Conservation (phyloP, 192 early-diverging fungal genomes). For the Phlyctochytrium bullatum region DNA sequence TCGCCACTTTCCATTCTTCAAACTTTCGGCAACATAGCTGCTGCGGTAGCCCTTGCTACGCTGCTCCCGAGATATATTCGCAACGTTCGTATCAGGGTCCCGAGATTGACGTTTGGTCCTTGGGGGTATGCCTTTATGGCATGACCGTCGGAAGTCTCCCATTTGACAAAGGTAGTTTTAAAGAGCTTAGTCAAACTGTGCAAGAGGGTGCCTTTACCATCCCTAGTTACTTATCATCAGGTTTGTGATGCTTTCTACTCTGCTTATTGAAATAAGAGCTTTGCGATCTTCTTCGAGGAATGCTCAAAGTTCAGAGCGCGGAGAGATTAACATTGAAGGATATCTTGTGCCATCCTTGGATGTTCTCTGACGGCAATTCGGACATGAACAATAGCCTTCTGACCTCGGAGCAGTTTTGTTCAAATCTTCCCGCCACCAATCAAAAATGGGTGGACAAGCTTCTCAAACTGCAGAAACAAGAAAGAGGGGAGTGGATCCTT, state of each 20-base stretch:
- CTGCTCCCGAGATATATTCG: slow-evolving; percentile 35
- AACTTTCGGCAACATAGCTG: slow-evolving; percentile 29
- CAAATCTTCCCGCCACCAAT: neutral
- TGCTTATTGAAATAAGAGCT: too few relatives aligned
- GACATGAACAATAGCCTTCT: too few relatives aligned
- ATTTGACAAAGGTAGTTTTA: slow-evolving; percentile 34
- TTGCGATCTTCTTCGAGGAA: too few relatives aligned
- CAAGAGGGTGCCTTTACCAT: neutral
- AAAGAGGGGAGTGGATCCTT: neutral
- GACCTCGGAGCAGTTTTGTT: too few relatives aligned
- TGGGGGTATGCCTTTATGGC: slow-evolving; percentile 37
- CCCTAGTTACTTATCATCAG: neutral
- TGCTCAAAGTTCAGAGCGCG: too few relatives aligned
- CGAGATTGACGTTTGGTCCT: slow-evolving; percentile 35
- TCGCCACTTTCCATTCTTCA: slow-evolving; percentile 32
- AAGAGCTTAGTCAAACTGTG: slow-evolving; percentile 1
- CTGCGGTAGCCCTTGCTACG: slow-evolving; percentile 44
- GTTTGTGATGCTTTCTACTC: too few relatives aligned
- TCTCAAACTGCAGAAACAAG: neutral
- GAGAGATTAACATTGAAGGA: too few relatives aligned
- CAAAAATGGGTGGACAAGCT: neutral
- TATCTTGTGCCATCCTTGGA: too few relatives aligned
- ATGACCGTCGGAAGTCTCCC: slow-evolving; percentile 31
- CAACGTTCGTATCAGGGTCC: slow-evolving; percentile 24
- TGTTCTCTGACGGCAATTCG: too few relatives aligned